Evolutionary conservation across 352 stramenopile species (phyloP).

Genomic region (Pythium coloratum): DNA sequence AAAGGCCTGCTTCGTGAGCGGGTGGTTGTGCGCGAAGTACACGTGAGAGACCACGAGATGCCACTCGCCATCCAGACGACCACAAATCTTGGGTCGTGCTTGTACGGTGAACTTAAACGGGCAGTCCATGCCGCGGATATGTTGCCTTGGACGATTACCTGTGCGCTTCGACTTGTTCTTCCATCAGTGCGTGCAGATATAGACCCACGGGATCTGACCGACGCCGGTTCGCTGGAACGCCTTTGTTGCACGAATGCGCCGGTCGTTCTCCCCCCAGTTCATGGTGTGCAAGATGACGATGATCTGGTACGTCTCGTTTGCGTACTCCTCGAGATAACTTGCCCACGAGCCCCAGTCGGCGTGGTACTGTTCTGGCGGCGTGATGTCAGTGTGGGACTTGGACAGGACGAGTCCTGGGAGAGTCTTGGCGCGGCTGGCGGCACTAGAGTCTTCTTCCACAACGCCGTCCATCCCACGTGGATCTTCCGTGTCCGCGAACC

Average conservation of each 20-base stretch:
- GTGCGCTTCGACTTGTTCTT: background rate
- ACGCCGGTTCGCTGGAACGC: background rate
- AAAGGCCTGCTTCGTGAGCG: background rate
- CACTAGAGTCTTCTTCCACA: too few relatives aligned
- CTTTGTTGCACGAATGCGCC: background rate
- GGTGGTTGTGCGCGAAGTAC: constrained; percentile 9
- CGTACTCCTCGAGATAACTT: too few relatives aligned
- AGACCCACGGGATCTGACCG: constrained; percentile 6
- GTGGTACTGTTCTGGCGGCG: too few relatives aligned
- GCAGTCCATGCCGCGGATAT: background rate
- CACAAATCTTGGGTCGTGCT: background rate
- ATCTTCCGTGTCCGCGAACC: too few relatives aligned
- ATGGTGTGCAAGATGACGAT: too few relatives aligned
- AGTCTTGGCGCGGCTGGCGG: too few relatives aligned
- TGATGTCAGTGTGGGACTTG: too few relatives aligned
- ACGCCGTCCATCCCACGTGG: too few relatives aligned
- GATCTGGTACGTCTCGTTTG: too few relatives aligned
- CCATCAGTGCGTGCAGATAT: constrained; percentile 17
- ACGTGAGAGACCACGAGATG: background rate
- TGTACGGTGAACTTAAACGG: constrained; percentile 11
- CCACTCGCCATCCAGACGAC: background rate
- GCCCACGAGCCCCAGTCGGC: too few relatives aligned
- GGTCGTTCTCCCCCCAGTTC: background rate
- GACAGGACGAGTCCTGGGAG: too few relatives aligned
- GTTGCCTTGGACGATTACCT: background rate